Percentiles rank a stretch among this genome's conserved stretches.
Conservation (phyloP, 1,139 yeast species). For the Arxiozyma telluris region DNA sequence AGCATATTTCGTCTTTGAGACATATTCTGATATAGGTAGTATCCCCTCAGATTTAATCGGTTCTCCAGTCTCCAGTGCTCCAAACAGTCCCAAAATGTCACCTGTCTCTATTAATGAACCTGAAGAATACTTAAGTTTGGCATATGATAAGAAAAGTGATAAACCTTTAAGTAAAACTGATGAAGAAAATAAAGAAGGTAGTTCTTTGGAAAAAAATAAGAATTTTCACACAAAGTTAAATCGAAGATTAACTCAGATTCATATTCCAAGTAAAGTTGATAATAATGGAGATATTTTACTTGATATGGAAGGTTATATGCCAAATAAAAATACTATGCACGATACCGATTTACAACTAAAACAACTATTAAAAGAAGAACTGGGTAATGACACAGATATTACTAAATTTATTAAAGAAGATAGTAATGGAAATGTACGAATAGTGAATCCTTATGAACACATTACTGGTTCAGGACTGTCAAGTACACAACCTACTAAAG, state of each 20-base stretch:
- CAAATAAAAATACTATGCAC: conserved; percentile 65
- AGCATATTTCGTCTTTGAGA: conserved; percentile 93
- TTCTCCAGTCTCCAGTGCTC: conserved; percentile 85
- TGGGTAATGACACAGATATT: conserved; percentile 46
- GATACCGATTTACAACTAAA: conserved; percentile 64
- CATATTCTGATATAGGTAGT: conserved; percentile 45
- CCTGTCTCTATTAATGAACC: conserved; percentile 3
- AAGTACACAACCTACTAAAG: neutral
- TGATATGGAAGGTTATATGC: conserved; percentile 95
- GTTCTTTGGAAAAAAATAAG: conserved; percentile 13
- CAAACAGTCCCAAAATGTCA: conserved; percentile 44
- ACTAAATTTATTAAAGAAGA: conserved; percentile 50
- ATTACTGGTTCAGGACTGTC: conserved; percentile 7
- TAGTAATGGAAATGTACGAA: conserved; percentile 63
- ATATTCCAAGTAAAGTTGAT: conserved; percentile 83
- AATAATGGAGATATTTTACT: conserved; percentile 84
- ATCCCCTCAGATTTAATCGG: conserved; percentile 77
- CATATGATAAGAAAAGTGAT: conserved; percentile 9
- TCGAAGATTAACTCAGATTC: conserved; percentile 52
- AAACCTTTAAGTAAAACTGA: neutral
- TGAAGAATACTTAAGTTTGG: conserved; percentile 19
- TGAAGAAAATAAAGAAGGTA: neutral
- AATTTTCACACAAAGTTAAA: conserved; percentile 46
- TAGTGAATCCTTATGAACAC: conserved; percentile 38
- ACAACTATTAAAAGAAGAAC: conserved; percentile 61